Evolutionary conservation across 2,329 filamentous ascomycete species (phyloP), one percentile per base, ranked within the genome.

Genomic region (Xylaria polymorpha): DNA sequence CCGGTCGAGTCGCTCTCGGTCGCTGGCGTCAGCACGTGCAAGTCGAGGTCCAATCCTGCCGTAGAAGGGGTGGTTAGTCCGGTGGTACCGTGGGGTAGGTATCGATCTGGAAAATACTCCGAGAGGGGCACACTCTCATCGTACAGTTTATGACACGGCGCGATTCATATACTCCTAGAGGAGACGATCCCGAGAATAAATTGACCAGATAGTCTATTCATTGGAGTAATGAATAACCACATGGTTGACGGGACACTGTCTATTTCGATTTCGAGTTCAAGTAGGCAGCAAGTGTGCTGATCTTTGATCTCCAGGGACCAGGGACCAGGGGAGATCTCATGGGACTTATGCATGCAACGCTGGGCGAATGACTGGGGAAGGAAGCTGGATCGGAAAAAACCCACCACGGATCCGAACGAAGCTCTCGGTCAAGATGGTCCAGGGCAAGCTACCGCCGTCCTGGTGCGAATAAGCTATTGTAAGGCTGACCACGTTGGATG

Each of bases 401-500:
- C 50, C 46, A 61, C 43, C 37, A 37, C 25, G 18, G 37, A 37
- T 25, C n/a, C n/a, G 25, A 50, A 37, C 50, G 20, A n/a, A 20
- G 48, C 9, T 58, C 25, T 43, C 48, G 58, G 15, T 9, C 12
- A 15, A 56, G 25, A 37, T n/a, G n/a, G 61, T 15, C n/a, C 43
- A 29, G 57, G 18, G 61, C 43, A 37, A 37, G 14, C 29, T 51
- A 46, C 39, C 8, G 12, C 5, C 15, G 44, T 29, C 29, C 22
- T 39, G 20, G 41, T 35, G 35, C 57, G 57, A 57, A 66, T 62
- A 20, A 61, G 35, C 37, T n/a, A 22, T 50, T 41, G 18, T 59
- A 22, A 58, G 53, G 59, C 67, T 66, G 51, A 50, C 22, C 67
- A 69, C 67, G 67, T 66, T 69, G 63, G 20, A 48, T 12, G 15